Conservation (phyloP, 768 basidiomycete species). For the Mycena epipterygia region DNA sequence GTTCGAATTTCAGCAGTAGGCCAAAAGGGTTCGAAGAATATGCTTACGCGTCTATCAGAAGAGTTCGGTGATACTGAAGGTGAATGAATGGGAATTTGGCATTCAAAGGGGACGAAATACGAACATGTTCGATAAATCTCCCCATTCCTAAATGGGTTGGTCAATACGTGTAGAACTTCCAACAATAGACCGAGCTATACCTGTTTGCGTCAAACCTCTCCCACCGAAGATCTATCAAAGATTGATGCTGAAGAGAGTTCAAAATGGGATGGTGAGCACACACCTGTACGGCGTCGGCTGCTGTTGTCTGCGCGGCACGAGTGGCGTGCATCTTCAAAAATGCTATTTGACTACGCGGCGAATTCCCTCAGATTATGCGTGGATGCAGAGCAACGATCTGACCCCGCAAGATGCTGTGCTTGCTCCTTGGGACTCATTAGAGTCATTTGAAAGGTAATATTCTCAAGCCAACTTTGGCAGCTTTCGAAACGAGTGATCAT, state of each 20-base stretch:
- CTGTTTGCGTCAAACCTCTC: slow-evolving; percentile 87
- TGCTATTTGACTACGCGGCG: slow-evolving; percentile 72
- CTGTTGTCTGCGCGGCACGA: slow-evolving; percentile 72
- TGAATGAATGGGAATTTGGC: slow-evolving; percentile 16
- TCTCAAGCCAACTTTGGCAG: slow-evolving; percentile 86
- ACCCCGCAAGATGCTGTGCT: slow-evolving; percentile 82
- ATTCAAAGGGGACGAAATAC: slow-evolving; percentile 43
- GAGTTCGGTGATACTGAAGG: slow-evolving; percentile 71
- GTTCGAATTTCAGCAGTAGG: neutral
- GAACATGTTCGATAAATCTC: slow-evolving; percentile 68
- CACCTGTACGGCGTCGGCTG: slow-evolving; percentile 78
- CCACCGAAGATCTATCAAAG: slow-evolving; percentile 79
- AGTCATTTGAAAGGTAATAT: slow-evolving; percentile 88
- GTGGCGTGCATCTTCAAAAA: slow-evolving; percentile 81
- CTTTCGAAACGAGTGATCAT: slow-evolving; percentile 81
- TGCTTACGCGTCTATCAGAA: slow-evolving; percentile 73
- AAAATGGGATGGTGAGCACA: slow-evolving; percentile 15
- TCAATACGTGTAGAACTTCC: slow-evolving; percentile 17
- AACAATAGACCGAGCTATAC: slow-evolving; percentile 52
- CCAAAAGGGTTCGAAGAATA: neutral
- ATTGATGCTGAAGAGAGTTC: slow-evolving; percentile 12
- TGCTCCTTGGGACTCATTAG: slow-evolving; percentile 89
- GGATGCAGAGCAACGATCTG: slow-evolving; percentile 26
- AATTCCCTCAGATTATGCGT: neutral
- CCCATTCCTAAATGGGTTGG: slow-evolving; percentile 63